Evolutionary conservation across 371 early-diverging fungal genomes (phyloP).

Genomic region (Mortierella sp.): DNA sequence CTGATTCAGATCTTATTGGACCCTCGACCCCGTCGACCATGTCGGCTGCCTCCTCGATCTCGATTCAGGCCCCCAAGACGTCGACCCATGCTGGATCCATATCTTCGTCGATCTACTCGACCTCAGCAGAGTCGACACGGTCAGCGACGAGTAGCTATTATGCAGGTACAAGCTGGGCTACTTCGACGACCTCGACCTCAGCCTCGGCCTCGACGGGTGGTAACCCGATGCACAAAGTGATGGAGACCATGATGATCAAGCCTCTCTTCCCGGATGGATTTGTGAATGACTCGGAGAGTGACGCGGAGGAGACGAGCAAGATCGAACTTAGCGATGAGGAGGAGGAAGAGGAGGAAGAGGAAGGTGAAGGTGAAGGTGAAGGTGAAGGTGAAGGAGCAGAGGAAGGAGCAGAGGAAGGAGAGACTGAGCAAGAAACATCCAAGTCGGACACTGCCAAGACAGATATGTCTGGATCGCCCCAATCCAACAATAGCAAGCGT

Average conservation of each 20-base stretch:
- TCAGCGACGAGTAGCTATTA: too few relatives aligned
- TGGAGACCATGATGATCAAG: conserved; percentile 59
- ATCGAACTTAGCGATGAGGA: conserved; percentile 56
- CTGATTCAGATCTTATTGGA: too few relatives aligned
- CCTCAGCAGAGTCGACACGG: too few relatives aligned
- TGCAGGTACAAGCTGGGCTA: neutral
- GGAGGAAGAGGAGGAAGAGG: conserved; percentile 59
- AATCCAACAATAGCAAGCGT: too few relatives aligned
- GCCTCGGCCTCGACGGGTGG: conserved; percentile 1
- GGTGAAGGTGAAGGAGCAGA: conserved; percentile 61
- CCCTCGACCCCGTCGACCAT: too few relatives aligned
- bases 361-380: conserved; percentile 52
- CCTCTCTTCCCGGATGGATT: conserved; percentile 69
- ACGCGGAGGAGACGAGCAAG: conserved; percentile 44
- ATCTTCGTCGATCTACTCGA: too few relatives aligned
- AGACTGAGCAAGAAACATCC: too few relatives aligned
- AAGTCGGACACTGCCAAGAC: too few relatives aligned
- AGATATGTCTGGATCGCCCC: too few relatives aligned
- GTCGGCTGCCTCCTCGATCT: too few relatives aligned
- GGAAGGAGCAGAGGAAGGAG: conserved; percentile 51
- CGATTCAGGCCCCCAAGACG: too few relatives aligned
- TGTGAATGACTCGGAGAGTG: conserved; percentile 60
- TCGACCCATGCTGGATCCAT: too few relatives aligned
- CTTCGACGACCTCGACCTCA: neutral
- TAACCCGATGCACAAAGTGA: conserved; percentile 26